phyloP scores from a whole-genome alignment of 2,329 filamentous ascomycete species.

The Diaporthe longicolla region DNA sequence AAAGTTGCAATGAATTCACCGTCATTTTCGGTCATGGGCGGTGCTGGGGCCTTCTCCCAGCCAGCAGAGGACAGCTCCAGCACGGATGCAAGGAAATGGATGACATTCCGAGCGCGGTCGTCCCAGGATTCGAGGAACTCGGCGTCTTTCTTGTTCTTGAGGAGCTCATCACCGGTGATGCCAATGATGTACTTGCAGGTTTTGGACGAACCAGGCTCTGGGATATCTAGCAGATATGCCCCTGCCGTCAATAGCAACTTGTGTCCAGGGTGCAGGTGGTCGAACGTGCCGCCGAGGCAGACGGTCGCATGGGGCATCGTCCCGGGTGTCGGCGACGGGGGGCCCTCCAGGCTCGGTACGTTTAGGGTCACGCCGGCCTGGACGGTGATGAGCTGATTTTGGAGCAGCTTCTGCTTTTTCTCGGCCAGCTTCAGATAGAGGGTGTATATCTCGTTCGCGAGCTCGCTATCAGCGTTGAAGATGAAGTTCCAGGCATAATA shows the following conservation, averaged over 20 bases:
- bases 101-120: slow-evolving; percentile 76
- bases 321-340: slow-evolving; percentile 43
- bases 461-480: slow-evolving; percentile 76
- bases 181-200: slow-evolving; percentile 80
- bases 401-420: slow-evolving; percentile 60
- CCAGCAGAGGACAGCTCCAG: slow-evolving; percentile 60
- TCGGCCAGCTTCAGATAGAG: slow-evolving; percentile 64
- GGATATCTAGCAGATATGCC: slow-evolving; percentile 76
- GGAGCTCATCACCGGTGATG: slow-evolving; percentile 87
- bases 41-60: slow-evolving; percentile 59
- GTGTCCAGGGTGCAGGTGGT: slow-evolving; percentile 94
- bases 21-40: slow-evolving; percentile 53
- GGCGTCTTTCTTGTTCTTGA: slow-evolving; percentile 90
- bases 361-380: slow-evolving; percentile 66
- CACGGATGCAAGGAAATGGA: slow-evolving; percentile 80
- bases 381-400: slow-evolving; percentile 66
- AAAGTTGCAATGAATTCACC: slow-evolving; percentile 69
- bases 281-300: slow-evolving; percentile 93
- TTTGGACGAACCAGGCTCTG: slow-evolving; percentile 53
- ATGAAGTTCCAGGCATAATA: slow-evolving; percentile 74
- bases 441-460: slow-evolving; percentile 71
- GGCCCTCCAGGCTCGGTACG: slow-evolving; percentile 44
- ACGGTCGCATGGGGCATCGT: slow-evolving; percentile 70
- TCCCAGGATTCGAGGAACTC: slow-evolving; percentile 87
- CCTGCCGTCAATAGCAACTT: slow-evolving; percentile 96